A percentile compares a stretch with the other conserved stretches of the same genome.
Conservation (phyloP, 2,329 filamentous ascomycete genomes). For the Aschersonia sp. region DNA sequence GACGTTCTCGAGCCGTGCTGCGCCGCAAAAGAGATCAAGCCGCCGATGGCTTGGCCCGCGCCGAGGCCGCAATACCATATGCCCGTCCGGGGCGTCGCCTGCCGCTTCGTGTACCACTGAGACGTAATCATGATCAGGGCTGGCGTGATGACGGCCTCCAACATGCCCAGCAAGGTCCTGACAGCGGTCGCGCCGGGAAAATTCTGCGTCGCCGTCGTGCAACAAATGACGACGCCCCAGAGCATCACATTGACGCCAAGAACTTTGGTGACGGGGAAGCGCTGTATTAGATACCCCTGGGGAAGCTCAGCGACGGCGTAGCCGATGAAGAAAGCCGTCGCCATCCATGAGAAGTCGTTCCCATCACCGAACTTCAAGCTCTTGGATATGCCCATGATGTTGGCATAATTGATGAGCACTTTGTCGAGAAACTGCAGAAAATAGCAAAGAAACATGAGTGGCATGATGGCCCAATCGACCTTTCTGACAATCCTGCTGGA, state of each 20-base stretch:
- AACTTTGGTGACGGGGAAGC: conserved; percentile 17
- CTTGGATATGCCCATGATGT: conserved; percentile 15
- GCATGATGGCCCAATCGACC: conserved; percentile 12
- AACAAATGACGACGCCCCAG: conserved; percentile 25
- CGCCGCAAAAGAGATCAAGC: conserved; percentile 33
- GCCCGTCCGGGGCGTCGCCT: conserved; percentile 30
- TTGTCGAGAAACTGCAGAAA: conserved; percentile 15
- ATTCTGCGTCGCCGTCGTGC: conserved; percentile 23
- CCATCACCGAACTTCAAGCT: conserved; percentile 13
- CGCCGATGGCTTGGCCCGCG: conserved; percentile 22
- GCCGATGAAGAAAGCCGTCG: conserved; percentile 16
- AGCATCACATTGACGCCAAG: conserved; percentile 17
- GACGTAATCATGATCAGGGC: conserved; percentile 34
- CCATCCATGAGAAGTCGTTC: conserved; percentile 17
- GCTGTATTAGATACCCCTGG: conserved; percentile 17
- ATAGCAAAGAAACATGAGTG: conserved; percentile 13
- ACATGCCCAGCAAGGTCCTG: conserved; percentile 29
- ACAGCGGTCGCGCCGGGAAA: conserved; percentile 26
- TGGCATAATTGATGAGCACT: conserved; percentile 14
- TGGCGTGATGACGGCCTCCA: conserved; percentile 33
- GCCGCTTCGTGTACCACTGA: conserved; percentile 23
- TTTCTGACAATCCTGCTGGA: conserved; percentile 9
- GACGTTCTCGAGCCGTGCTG: conserved; percentile 26
- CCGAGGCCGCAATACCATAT: conserved; percentile 15
- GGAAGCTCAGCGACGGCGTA: conserved; percentile 15